Evolutionary conservation across 495 filamentous ascomycete genomes (phyloP).

Genomic region (Copromyces sp.): DNA sequence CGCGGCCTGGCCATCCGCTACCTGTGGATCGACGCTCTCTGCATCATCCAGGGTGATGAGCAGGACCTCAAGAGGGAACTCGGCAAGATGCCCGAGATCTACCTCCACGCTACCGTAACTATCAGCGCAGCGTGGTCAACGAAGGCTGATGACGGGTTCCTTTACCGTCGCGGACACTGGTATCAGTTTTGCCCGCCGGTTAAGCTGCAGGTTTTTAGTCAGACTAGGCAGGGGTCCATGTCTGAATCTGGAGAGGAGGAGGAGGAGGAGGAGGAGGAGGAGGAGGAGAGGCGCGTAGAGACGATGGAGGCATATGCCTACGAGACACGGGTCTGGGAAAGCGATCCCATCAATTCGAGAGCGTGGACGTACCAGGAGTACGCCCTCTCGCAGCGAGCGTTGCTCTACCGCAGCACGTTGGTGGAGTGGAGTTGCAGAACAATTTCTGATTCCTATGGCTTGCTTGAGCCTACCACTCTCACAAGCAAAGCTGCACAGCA

Average conservation of each 20-base stretch:
- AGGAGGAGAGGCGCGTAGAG: background rate
- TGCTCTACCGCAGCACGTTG: background rate
- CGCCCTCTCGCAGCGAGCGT: background rate
- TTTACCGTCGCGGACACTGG: background rate
- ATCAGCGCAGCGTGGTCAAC: background rate
- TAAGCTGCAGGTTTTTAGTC: background rate
- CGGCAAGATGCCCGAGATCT: constrained; percentile 1
- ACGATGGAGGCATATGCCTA: background rate
- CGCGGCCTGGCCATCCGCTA: background rate
- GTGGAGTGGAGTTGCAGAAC: background rate
- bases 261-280: background rate
- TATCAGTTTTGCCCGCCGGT: background rate
- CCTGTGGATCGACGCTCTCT: constrained; percentile 4
- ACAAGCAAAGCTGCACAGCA: background rate
- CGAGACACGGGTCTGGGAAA: background rate
- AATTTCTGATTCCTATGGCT: background rate
- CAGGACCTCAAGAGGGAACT: background rate
- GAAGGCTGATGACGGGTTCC: background rate
- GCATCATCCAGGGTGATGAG: constrained; percentile 1
- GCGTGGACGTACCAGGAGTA: background rate
- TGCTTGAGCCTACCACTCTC: background rate
- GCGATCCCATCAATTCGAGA: background rate
- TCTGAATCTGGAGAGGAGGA: background rate
- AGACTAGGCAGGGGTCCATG: background rate
- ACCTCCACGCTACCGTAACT: background rate